These are phyloP conservation scores for Aspergillus homomorphus DNA, from an alignment of 495 filamentous ascomycete species.

Conservation along the genomic window DNA sequence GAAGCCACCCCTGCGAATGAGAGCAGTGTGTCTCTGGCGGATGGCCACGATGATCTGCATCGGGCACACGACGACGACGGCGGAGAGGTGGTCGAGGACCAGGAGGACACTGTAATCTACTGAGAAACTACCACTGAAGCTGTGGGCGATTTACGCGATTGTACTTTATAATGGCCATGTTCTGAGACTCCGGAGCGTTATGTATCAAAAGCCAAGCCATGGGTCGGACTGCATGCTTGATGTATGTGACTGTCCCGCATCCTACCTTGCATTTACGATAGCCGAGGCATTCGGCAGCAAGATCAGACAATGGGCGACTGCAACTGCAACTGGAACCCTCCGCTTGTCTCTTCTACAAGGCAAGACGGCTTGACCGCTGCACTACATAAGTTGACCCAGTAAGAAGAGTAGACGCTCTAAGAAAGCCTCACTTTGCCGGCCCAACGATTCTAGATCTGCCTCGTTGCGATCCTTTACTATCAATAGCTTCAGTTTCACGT, in stretches of 20 bases:
- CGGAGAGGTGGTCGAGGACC: constrained; percentile 70
- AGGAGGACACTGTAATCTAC: constrained; percentile 85
- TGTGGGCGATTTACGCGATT: not conserved
- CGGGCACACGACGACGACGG: constrained; percentile 57
- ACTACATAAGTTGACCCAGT: no score
- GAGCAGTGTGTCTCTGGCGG: constrained; percentile 13
- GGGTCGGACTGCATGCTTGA: not conserved
- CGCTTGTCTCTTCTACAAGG: no score
- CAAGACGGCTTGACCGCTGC: not conserved
- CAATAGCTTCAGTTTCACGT: constrained; percentile 20
- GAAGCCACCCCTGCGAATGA: constrained; percentile 19
- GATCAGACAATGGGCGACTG: no score
- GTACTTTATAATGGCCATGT: not conserved
- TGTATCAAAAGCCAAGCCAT: not conserved
- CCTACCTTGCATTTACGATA: no score
- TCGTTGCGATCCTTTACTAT: not conserved
- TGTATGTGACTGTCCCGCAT: no score
- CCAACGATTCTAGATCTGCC: not conserved
- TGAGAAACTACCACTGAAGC: constrained; percentile 32
- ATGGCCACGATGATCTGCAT: constrained; percentile 28
- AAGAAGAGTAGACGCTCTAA: not conserved
- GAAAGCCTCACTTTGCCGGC: not conserved
- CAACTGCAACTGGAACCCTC: no score
- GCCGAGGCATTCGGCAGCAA: no score
- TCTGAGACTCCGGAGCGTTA: not conserved